A percentile compares a stretch with the other conserved stretches of the same genome.
phyloP scores from a whole-genome alignment of 2,329 filamentous ascomycete genomes.

The Aspergillus sp. region DNA sequence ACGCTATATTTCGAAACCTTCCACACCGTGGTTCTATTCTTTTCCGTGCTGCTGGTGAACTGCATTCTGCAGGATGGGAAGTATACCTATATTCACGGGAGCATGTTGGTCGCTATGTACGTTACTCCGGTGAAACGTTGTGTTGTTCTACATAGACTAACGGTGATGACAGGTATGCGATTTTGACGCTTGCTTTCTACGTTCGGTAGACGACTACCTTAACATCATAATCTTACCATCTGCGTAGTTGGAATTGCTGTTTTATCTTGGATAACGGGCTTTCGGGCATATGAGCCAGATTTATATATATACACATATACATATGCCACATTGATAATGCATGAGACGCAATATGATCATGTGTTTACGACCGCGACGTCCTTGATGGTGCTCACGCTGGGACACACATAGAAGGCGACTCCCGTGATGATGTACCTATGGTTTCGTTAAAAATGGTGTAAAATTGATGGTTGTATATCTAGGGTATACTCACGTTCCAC shows the following conservation, averaged over 20 bases:
- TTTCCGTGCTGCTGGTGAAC: conserved; percentile 67
- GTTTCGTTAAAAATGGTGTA: too few relatives aligned
- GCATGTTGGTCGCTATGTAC: conserved; percentile 59
- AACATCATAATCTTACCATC: not conserved
- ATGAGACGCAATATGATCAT: not conserved
- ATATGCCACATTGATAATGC: not conserved
- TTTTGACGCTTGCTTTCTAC: conserved; percentile 16
- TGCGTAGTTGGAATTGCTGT: not conserved
- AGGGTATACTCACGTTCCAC: conserved; percentile 22
- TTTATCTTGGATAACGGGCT: not conserved
- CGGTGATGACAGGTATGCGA: conserved; percentile 8
- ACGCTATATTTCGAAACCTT: conserved; percentile 73
- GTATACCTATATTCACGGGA: conserved; percentile 74
- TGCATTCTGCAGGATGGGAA: conserved; percentile 71
- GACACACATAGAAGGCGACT: conserved; percentile 20
- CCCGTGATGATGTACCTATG: conserved; percentile 20
- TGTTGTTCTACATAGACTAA: not conserved
- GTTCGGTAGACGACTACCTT: conserved; percentile 6
- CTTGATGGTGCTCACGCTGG: not conserved
- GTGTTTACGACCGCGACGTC: not conserved
- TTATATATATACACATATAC: not conserved
- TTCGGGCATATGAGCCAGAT: too few relatives aligned
- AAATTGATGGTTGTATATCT: too few relatives aligned
- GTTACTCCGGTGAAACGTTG: conserved; percentile 11
- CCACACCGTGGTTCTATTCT: conserved; percentile 69